Conservation (phyloP, 495 filamentous ascomycete species). For the Hypoxylon rickii region DNA sequence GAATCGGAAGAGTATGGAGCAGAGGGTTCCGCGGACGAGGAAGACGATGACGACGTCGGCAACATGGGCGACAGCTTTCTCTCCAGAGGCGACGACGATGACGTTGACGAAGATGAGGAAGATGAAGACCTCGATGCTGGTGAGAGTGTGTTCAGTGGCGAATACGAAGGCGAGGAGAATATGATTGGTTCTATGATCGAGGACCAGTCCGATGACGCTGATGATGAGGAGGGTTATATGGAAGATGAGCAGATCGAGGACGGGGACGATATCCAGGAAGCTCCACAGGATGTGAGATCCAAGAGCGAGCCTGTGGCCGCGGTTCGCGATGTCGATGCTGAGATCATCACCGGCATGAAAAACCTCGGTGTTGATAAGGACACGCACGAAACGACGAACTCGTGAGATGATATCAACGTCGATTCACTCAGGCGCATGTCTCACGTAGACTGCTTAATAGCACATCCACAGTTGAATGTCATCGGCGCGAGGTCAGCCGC, state of each 20-base stretch:
- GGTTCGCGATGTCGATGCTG: constrained; percentile 48
- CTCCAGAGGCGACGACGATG: constrained; percentile 56
- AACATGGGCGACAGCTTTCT: constrained; percentile 64
- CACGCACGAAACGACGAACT: constrained; percentile 21
- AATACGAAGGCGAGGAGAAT: constrained; percentile 46
- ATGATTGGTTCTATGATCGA: constrained; percentile 40
- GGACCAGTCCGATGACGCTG: constrained; percentile 38
- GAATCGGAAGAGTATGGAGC: constrained; percentile 64
- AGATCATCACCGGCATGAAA: constrained; percentile 56
- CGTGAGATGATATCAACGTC: constrained; percentile 12
- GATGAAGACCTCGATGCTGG: constrained; percentile 48
- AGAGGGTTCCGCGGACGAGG: constrained; percentile 45
- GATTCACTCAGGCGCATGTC: too few relatives aligned
- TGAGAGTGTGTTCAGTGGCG: constrained; percentile 44
- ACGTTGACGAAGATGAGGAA: constrained; percentile 58
- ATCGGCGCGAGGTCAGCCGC: too few relatives aligned
- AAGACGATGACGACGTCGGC: constrained; percentile 53
- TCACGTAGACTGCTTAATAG: too few relatives aligned
- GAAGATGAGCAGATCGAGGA: constrained; percentile 36
- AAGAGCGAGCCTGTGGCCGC: constrained; percentile 15
- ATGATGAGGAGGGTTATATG: constrained; percentile 44
- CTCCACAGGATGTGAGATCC: neutral
- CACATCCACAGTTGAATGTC: too few relatives aligned
- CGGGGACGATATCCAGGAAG: constrained; percentile 29
- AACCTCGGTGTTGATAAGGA: constrained; percentile 45